These are phyloP conservation scores for Epichloe baconii DNA, from an alignment of 2,329 filamentous ascomycete genomes.

Conservation along the genomic window DNA sequence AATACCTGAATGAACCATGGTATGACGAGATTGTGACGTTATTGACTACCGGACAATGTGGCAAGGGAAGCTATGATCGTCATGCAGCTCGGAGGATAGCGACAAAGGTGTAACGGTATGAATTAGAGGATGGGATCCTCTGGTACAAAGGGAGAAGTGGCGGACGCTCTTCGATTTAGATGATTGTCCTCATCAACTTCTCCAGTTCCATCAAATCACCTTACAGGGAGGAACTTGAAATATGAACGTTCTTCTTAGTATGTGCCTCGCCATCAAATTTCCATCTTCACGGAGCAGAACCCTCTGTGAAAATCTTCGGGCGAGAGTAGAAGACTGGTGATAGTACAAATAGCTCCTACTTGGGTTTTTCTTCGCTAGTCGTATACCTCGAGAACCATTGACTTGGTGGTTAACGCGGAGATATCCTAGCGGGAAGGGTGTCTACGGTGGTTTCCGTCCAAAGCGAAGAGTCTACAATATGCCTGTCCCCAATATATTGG, in stretches of 20 bases:
- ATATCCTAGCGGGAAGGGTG: slow-evolving; percentile 61
- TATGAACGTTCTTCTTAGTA: slow-evolving; percentile 9
- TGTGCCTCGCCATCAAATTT: slow-evolving; percentile 85
- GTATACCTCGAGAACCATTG: slow-evolving; percentile 86
- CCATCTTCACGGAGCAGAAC: slow-evolving; percentile 46
- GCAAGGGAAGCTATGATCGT: too few species aligned
- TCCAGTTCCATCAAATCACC: too few species aligned
- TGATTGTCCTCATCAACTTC: too few species aligned
- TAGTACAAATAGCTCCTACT: slow-evolving; percentile 27
- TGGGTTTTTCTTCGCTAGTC: slow-evolving; percentile 70
- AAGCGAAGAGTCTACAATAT: slow-evolving; percentile 9
- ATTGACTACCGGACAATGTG: too few species aligned
- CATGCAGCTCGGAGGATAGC: too few species aligned
- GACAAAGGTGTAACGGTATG: too few species aligned
- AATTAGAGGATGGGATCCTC: too few species aligned
- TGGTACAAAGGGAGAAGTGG: too few species aligned
- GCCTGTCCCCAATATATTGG: neutral
- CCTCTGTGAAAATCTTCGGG: slow-evolving; percentile 70
- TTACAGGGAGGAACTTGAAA: too few species aligned
- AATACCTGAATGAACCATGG: too few species aligned
- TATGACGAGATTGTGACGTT: too few species aligned
- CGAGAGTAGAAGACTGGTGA: slow-evolving; percentile 47
- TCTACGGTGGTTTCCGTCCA: neutral
- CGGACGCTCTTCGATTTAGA: too few species aligned
- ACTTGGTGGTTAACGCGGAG: slow-evolving; percentile 63